A percentile compares a stretch with the other conserved stretches of the same genome.
Evolutionary conservation across 192 early-diverging fungal genomes (phyloP).

Genomic region (Coemansia erecta): DNA sequence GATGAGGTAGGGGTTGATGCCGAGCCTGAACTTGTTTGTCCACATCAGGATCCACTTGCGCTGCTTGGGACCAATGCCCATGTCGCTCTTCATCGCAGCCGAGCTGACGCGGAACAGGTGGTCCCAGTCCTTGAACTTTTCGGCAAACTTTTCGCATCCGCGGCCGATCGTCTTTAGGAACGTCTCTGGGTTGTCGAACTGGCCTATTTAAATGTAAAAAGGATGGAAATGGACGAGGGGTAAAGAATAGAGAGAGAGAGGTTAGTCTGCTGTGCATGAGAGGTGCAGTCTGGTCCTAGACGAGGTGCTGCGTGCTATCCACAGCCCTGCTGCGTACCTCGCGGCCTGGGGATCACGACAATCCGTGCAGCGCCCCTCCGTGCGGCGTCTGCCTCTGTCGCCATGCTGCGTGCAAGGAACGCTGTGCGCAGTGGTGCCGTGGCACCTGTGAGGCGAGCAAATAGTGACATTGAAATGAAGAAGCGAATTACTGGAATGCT

Average conservation of each 20-base stretch:
- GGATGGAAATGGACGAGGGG: neutral
- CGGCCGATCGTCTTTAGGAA: slow-evolving; percentile 54
- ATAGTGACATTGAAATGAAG: slow-evolving; percentile 15
- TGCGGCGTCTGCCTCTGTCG: slow-evolving; percentile 13
- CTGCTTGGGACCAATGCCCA: slow-evolving; percentile 60
- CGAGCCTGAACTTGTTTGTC: slow-evolving; percentile 56
- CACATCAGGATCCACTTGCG: slow-evolving; percentile 63
- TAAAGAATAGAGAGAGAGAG: neutral
- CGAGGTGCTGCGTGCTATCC: too few relatives aligned
- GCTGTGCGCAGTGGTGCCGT: slow-evolving; percentile 3
- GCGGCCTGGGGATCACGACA: slow-evolving; percentile 19
- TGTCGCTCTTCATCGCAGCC: slow-evolving; percentile 55
- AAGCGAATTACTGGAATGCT: too few relatives aligned
- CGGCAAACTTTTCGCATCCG: slow-evolving; percentile 52
- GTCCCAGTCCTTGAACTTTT: slow-evolving; percentile 58
- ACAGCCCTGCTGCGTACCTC: slow-evolving; percentile 11
- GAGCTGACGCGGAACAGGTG: slow-evolving; percentile 58
- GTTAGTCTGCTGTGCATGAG: too few relatives aligned
- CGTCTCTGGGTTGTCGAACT: slow-evolving; percentile 24
- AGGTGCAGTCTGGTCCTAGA: neutral
- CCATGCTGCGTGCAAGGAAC: slow-evolving; percentile 17
- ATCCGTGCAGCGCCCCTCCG: neutral
- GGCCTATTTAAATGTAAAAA: slow-evolving; percentile 12
- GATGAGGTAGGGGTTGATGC: slow-evolving; percentile 57
- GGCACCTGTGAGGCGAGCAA: slow-evolving; percentile 17